phyloP scores from a whole-genome alignment of 169 alveolate genomes.

The Plasmodium relictum region DNA sequence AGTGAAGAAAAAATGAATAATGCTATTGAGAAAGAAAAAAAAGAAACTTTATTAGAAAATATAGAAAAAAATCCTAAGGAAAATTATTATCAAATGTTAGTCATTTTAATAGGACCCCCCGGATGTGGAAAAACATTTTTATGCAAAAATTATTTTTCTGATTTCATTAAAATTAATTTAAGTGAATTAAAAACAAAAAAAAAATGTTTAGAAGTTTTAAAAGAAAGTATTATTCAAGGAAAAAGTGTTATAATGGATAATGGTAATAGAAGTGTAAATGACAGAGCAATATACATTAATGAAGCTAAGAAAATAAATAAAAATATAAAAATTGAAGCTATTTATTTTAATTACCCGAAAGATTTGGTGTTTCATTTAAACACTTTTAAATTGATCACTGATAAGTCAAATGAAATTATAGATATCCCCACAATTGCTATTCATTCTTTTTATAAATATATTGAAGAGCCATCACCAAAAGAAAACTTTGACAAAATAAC shows the following conservation, averaged over 20 bases:
- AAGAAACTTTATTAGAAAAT: not conserved
- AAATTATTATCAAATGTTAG: constrained; percentile 7
- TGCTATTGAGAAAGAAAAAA: not conserved
- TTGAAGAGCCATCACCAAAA: constrained; percentile 28
- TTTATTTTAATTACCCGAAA: constrained; percentile 59
- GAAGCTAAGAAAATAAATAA: constrained; percentile 53
- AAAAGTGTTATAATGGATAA: constrained; percentile 65
- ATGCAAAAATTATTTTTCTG: constrained; percentile 31
- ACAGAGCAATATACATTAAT: constrained; percentile 32
- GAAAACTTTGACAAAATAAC: constrained; percentile 31
- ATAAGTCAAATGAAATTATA: constrained; percentile 10
- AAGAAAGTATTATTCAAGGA: constrained; percentile 14
- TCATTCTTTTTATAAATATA: constrained; percentile 66
- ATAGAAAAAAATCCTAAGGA: not conserved
- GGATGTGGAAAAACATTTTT: constrained; percentile 68
- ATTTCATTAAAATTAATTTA: constrained; percentile 15
- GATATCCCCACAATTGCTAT: constrained; percentile 61
- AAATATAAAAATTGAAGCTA: constrained; percentile 30
- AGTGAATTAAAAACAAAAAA: constrained; percentile 32
- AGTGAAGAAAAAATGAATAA: not conserved
- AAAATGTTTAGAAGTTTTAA: constrained; percentile 28
- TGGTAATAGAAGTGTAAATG: constrained; percentile 24
- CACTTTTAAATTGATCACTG: constrained; percentile 54
- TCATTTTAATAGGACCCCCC: constrained; percentile 55
- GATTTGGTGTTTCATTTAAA: constrained; percentile 50